Conservation (phyloP, 768 basidiomycete genomes). For the Dentipellis sp. region DNA sequence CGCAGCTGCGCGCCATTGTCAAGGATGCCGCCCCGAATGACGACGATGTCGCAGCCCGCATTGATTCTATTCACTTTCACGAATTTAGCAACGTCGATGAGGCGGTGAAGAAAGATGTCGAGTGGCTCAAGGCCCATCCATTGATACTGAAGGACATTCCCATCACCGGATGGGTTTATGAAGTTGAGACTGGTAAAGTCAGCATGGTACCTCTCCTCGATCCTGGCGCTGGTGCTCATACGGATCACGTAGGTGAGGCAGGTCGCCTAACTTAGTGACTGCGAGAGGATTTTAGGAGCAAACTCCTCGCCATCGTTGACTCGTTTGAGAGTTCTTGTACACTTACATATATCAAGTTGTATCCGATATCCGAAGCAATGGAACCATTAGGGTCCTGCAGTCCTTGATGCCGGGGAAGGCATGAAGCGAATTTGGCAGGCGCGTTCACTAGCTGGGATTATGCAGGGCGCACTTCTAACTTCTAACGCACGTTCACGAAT, state of each 20-base stretch:
- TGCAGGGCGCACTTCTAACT: too few species aligned
- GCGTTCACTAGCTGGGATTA: too few species aligned
- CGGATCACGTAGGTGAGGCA: neutral
- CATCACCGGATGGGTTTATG: conserved; percentile 61
- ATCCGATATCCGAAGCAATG: too few species aligned
- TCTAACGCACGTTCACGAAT: too few species aligned
- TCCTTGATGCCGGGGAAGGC: too few species aligned
- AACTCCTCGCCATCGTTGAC: too few species aligned
- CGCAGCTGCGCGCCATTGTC: conserved; percentile 39
- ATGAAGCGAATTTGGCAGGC: too few species aligned
- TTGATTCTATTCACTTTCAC: conserved; percentile 45
- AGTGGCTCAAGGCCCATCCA: conserved; percentile 45
- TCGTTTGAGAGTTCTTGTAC: too few species aligned
- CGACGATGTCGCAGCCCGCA: conserved; percentile 16
- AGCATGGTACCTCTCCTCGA: conserved; percentile 5
- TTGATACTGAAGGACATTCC: conserved; percentile 43
- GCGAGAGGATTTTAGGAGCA: too few species aligned
- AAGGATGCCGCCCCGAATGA: conserved; percentile 29
- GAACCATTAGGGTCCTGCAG: too few species aligned
- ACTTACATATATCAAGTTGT: too few species aligned
- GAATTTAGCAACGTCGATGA: conserved; percentile 43
- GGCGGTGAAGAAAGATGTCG: conserved; percentile 49
- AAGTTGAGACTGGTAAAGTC: conserved; percentile 55
- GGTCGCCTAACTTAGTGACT: neutral
- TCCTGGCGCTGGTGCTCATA: neutral